Base-by-base conservation (phyloP, 352 stramenopile species). In the Saprolegnia diclina region DNA sequence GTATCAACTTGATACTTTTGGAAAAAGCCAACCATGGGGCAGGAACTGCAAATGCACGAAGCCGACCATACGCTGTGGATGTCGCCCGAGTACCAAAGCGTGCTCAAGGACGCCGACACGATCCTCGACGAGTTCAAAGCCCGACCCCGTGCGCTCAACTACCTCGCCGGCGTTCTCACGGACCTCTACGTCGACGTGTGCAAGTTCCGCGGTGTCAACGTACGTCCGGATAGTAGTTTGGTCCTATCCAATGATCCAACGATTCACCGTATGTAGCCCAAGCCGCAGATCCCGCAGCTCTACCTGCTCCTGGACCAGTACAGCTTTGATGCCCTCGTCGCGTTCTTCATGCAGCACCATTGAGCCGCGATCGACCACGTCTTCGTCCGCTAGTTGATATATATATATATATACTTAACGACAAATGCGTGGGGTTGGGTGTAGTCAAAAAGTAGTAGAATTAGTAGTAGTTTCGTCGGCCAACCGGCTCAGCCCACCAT, bases 141-240 rank as follows among this genome's bases (percentile, higher is more conserved):
- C 22, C 84, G 78, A 35, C 80, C 81, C 21, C 85, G 83, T 59
- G 81, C 83, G 22, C 81, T 94, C 66, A 83, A 90, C 61, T 92
- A 92, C 53, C 79, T 95, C 5, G 80, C 81, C 0, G 85, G 85
- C 24, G 81, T 95, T 22, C 75, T 94, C 42, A 91, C 82, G 9
- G 86, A 95, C 54, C 73, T 95, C 0, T 95, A 91, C 68, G 85
- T 94, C 0, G 88, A 95, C 53, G 67, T 89, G 52, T 90, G 83
- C 75, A 94, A 94, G 72, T 92, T 93, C 61, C 82, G 82, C 40
- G 87, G 87, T 55, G 80, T 76, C 16, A 92, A 87, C 64, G 84
- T 79, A 57, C 19, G 44, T 71, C 22, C n/a, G n/a, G n/a, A n/a
- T n/a, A n/a, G n/a, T n/a, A n/a, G n/a, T n/a, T n/a, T n/a, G n/a